A percentile compares a stretch with the other conserved stretches of the same genome.
Evolutionary conservation across 108 stramenopile species (phyloP).

Genomic region (Conticribra weissflogii): DNA sequence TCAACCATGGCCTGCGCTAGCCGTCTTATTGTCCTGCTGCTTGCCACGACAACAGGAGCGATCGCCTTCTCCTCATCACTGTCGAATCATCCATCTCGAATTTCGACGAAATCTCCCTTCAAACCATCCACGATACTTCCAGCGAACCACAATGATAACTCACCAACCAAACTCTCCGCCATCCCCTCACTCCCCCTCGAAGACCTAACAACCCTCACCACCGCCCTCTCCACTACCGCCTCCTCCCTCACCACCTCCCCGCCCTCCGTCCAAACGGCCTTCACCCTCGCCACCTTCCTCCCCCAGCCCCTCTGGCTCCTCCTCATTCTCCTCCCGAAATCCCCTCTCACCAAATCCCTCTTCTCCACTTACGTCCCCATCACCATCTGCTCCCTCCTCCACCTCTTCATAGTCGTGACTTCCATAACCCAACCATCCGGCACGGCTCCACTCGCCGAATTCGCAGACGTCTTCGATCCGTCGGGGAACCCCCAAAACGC

Average conservation of each 20-base stretch:
- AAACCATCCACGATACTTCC: too few relatives aligned
- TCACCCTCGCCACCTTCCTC: slow-evolving; percentile 80
- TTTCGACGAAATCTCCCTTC: too few relatives aligned
- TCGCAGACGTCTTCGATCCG: slow-evolving; percentile 88
- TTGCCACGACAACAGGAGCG: too few relatives aligned
- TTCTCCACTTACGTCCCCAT: slow-evolving; percentile 69
- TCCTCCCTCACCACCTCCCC: slow-evolving; percentile 41
- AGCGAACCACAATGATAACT: too few relatives aligned
- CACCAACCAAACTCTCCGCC: neutral
- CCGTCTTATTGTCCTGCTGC: too few relatives aligned
- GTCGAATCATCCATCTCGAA: too few relatives aligned
- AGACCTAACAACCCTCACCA: neutral
- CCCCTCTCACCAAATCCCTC: slow-evolving; percentile 66
- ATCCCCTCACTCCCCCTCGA: neutral
- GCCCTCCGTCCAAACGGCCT: slow-evolving; percentile 73
- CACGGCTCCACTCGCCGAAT: slow-evolving; percentile 84
- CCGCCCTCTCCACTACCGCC: slow-evolving; percentile 14
- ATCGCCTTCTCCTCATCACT: too few relatives aligned
- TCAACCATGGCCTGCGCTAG: too few relatives aligned
- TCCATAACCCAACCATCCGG: slow-evolving; percentile 70
- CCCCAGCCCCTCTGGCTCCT: slow-evolving; percentile 87
- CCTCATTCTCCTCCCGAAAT: slow-evolving; percentile 69
- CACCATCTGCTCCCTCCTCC: slow-evolving; percentile 67
- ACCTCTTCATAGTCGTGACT: slow-evolving; percentile 79
- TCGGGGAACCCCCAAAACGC: slow-evolving; percentile 78